These are phyloP conservation scores for Aspergillus caelatus DNA, from an alignment of 2,329 filamentous ascomycete genomes.

Conservation along the genomic window DNA sequence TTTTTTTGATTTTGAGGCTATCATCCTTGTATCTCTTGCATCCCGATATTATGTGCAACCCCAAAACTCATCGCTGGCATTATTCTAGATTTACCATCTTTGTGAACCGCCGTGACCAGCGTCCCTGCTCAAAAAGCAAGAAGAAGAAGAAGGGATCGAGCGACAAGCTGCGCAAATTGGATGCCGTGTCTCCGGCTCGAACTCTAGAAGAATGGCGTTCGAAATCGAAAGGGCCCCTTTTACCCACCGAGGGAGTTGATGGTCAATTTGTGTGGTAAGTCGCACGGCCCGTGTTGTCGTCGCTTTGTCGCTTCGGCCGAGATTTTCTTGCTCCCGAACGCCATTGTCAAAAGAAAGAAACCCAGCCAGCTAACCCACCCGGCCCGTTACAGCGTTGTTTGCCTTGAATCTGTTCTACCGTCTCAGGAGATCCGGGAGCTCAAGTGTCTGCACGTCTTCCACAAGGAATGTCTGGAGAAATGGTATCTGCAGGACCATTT, in stretches of 20 bases:
- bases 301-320: background rate
- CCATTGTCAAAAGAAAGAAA: background rate
- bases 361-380: constrained; percentile 3
- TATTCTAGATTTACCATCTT: constrained; percentile 34
- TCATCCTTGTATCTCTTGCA: background rate
- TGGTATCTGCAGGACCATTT: constrained; percentile 44
- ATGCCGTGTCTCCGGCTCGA: constrained; percentile 39
- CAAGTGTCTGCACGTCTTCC: constrained; percentile 44
- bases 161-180: constrained; percentile 38
- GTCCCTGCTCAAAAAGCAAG: constrained; percentile 20
- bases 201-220: constrained; percentile 43
- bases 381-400: constrained; percentile 33
- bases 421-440: constrained; percentile 41
- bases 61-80: background rate
- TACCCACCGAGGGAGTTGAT: constrained; percentile 36
- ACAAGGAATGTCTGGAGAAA: constrained; percentile 43
- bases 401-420: constrained; percentile 40
- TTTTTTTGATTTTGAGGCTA: background rate
- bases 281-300: background rate
- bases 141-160: constrained; percentile 25
- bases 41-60: background rate
- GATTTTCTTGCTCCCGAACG: too few species aligned
- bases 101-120: constrained; percentile 35
- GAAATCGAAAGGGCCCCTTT: constrained; percentile 34
- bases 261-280: constrained; percentile 42